These are phyloP conservation scores for Filobasidium wieringae DNA, from an alignment of 768 basidiomycete genomes.

Conservation along the genomic window DNA sequence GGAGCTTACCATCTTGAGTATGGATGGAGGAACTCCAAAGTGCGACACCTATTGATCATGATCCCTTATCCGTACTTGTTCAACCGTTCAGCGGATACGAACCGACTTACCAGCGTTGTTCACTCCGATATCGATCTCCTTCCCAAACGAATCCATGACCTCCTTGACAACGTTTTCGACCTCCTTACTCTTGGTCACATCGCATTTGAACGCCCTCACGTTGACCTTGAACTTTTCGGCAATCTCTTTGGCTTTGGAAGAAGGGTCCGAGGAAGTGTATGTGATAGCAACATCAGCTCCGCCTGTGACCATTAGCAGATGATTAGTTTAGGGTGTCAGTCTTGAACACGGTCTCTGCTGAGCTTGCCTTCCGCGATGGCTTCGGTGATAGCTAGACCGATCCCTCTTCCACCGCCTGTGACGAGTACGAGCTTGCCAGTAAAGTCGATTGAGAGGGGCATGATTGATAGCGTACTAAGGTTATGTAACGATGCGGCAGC, in stretches of 20 bases:
- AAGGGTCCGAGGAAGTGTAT: conserved; percentile 29
- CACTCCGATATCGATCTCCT: conserved; percentile 32
- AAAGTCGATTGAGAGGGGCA: conserved; percentile 29
- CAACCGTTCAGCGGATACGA: not conserved
- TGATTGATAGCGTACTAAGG: too few species aligned
- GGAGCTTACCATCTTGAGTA: conserved; percentile 24
- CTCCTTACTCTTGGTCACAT: conserved; percentile 22
- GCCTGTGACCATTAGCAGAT: conserved; percentile 7
- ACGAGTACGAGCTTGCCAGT: conserved; percentile 31
- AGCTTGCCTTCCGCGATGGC: conserved; percentile 27
- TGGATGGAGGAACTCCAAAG: conserved; percentile 25
- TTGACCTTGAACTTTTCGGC: conserved; percentile 22
- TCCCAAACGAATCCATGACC: conserved; percentile 25
- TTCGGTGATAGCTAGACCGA: conserved; percentile 28
- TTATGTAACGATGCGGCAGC: too few species aligned
- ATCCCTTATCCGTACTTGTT: not conserved
- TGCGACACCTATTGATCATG: conserved; percentile 18
- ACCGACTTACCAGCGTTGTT: conserved; percentile 30
- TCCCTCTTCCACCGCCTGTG: conserved; percentile 31
- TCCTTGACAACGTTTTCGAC: conserved; percentile 25
- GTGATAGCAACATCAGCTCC: conserved; percentile 33
- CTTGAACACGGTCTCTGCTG: too few species aligned
- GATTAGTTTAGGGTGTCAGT: not conserved
- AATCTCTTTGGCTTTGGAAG: conserved; percentile 20
- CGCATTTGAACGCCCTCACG: conserved; percentile 32